Percentiles rank a stretch among this genome's conserved stretches.
These are phyloP conservation scores for Populus tremula DNA, from an alignment of 345 rosid species.

Conservation along the genomic window DNA sequence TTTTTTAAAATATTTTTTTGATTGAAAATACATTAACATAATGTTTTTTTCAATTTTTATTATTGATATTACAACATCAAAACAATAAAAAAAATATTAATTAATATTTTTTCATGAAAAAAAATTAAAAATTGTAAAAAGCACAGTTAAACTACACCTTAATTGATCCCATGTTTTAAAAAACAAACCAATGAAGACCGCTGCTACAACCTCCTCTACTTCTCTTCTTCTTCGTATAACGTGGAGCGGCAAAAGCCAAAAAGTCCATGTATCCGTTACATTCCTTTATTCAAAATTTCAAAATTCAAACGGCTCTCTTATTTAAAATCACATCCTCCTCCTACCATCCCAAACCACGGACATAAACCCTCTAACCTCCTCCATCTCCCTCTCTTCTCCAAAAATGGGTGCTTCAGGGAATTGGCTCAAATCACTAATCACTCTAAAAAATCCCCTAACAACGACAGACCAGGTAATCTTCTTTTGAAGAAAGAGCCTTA, in stretches of 20 bases:
- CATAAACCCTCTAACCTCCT: not conserved
- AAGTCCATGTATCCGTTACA: constrained; percentile 34
- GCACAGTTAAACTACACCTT: too few species aligned
- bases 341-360: not conserved
- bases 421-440: constrained; percentile 63
- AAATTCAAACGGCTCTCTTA: constrained; percentile 39
- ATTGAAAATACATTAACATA: too few species aligned
- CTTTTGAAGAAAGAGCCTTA: too few species aligned
- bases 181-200: too few species aligned
- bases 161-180: too few species aligned
- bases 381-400: not conserved
- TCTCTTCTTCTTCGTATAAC: not conserved
- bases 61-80: too few species aligned
- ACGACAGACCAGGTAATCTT: constrained; percentile 42
- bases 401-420: constrained; percentile 72
- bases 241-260: constrained; percentile 7
- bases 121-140: too few species aligned
- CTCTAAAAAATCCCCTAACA: constrained; percentile 39
- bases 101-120: too few species aligned
- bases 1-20: too few species aligned
- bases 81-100: too few species aligned
- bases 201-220: not conserved
- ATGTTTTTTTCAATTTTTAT: too few species aligned
- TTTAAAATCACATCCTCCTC: not conserved
- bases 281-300: constrained; percentile 38